Percentiles rank a stretch among this genome's conserved stretches.
These are phyloP conservation scores for Ogataea trehaloabstinens DNA, from an alignment of 805 yeast genomes.

Conservation along the genomic window DNA sequence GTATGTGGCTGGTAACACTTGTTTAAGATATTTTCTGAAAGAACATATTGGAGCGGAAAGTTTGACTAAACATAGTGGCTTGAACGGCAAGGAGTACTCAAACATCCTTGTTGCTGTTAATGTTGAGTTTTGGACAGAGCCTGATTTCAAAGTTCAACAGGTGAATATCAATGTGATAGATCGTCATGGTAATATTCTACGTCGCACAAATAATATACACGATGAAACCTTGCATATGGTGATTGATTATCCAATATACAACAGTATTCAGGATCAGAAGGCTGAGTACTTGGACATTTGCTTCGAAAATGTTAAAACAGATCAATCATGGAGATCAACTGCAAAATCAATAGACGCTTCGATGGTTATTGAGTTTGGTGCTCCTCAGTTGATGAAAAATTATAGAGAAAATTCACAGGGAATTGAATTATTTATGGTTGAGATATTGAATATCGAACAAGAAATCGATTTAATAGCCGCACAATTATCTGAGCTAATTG, in stretches of 20 bases:
- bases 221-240: slow-evolving; percentile 18
- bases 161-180: slow-evolving; percentile 30
- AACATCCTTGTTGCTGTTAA: slow-evolving; percentile 23
- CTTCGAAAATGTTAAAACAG: slow-evolving; percentile 29
- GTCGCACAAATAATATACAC: slow-evolving; percentile 24
- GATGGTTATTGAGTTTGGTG: slow-evolving; percentile 26
- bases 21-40: slow-evolving; percentile 15
- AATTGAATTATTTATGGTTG: slow-evolving; percentile 10
- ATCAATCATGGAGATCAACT: slow-evolving; percentile 29
- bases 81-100: slow-evolving; percentile 1
- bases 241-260: slow-evolving; percentile 21
- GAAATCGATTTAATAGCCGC: slow-evolving; percentile 18
- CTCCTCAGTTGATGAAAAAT: slow-evolving; percentile 21
- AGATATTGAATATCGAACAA: slow-evolving; percentile 16
- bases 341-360: slow-evolving; percentile 17
- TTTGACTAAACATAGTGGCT: not conserved
- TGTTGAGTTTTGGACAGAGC: slow-evolving; percentile 15
- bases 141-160: slow-evolving; percentile 20
- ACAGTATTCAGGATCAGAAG: slow-evolving; percentile 12
- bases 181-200: slow-evolving; percentile 24
- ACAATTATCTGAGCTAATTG: slow-evolving; percentile 14
- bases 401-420: slow-evolving; percentile 20
- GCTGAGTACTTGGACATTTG: slow-evolving; percentile 29
- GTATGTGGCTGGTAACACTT: slow-evolving; percentile 16
- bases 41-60: slow-evolving; percentile 10